Base-by-base conservation (phyloP, 2,329 filamentous ascomycete genomes). In the Penicillium sp. region DNA sequence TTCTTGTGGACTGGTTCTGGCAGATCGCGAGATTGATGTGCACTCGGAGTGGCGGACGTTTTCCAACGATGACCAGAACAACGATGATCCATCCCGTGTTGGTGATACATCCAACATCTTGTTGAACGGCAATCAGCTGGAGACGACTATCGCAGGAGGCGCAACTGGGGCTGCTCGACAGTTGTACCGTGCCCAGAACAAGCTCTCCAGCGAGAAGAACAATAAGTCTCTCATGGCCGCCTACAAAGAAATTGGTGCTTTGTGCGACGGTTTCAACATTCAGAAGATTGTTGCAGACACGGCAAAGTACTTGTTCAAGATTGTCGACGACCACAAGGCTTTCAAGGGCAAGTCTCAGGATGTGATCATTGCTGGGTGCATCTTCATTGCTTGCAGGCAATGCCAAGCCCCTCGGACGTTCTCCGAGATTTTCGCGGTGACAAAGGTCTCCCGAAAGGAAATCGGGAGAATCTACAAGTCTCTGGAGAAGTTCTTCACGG, bases 41-140 rank as follows among this genome's bases (percentile, higher is more conserved):
- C 89, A 95, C 61, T 96, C 91, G 48, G 94, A 99, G 77, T 99
- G 94, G 94, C 90, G 94, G 71, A 99, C 94, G 0, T 99, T 99
- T 77, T 91, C 92, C 70, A 97, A 97, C 71, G 94, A 99, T 69
- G 95, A 99, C 71, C 91, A 96, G 73, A 91, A 90, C 68, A 92
- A 90, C 68, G 95, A 97, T 66, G 94, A 99, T 64, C 94, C 95
- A 4, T 97, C 91, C 58, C 94, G 94, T 91, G 93, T 99, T 63
- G 94, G 94, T 78, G 94, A 97, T 65, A 90, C 89, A 5, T 87
- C 88, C 59, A 97, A 97, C 69, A 88, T 90, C 54, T 85, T 99
- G 45, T 82, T 96, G 57, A 91, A 96, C 67, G 92, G 91, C 56
- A 88, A 91, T 62, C 91, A 96, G 75, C 85, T 97, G 47, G 86